Conservation (phyloP, 371 early-diverging fungal species). For the Haplosporangium sp. region DNA sequence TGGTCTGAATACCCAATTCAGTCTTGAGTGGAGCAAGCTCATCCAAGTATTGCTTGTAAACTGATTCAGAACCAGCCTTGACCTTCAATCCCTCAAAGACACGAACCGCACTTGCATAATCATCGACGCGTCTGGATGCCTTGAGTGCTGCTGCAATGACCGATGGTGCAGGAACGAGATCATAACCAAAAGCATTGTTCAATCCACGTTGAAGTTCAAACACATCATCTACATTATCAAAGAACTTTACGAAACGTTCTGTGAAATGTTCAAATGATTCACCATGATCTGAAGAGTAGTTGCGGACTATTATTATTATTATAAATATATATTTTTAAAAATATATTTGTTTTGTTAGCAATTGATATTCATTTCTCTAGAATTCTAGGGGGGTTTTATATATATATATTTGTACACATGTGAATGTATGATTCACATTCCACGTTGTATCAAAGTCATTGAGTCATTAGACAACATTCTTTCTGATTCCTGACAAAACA, state of each 20-base stretch:
- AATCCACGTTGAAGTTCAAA: constrained; percentile 97
- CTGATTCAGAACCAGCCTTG: constrained; percentile 87
- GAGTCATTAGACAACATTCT: too few species aligned
- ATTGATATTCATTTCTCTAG: too few species aligned
- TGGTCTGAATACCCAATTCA: constrained; percentile 90
- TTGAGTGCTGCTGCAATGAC: constrained; percentile 88
- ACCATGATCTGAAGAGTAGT: constrained; percentile 73
- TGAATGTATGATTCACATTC: too few species aligned
- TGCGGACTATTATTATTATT: constrained; percentile 31
- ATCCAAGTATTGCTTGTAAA: constrained; percentile 91
- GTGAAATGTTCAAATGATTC: constrained; percentile 87
- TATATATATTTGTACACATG: too few species aligned
- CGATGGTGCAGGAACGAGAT: constrained; percentile 93
- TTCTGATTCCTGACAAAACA: too few species aligned
- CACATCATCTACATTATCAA: constrained; percentile 92
- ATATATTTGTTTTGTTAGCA: too few species aligned
- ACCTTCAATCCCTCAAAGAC: constrained; percentile 94
- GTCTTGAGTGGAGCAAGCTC: constrained; percentile 89
- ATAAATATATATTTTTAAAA: too few species aligned
- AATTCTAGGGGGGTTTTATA: too few species aligned
- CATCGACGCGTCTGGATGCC: constrained; percentile 88
- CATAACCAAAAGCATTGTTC: constrained; percentile 97
- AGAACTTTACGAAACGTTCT: constrained; percentile 88
- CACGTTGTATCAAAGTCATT: too few species aligned
- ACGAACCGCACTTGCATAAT: constrained; percentile 93